phyloP scores from a whole-genome alignment of 805 yeast species.

The Kuraishia ogatae region DNA sequence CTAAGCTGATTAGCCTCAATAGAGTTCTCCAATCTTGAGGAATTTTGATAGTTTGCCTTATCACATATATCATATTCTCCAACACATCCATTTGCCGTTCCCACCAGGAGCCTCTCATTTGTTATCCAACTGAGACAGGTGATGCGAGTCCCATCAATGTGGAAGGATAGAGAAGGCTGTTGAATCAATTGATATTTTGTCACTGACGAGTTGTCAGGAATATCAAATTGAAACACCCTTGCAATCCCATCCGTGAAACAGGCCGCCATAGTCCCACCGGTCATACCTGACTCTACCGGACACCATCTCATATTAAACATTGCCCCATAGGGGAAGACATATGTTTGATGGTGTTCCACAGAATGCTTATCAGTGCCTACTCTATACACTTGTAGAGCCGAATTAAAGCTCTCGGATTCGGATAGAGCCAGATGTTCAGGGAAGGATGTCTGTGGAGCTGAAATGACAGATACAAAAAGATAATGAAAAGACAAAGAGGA shows the following conservation, averaged over 20 bases:
- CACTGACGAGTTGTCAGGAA: constrained; percentile 4
- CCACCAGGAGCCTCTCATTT: constrained; percentile 13
- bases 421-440: constrained; percentile 10
- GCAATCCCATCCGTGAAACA: constrained; percentile 19
- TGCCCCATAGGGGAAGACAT: constrained; percentile 14
- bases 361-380: constrained; percentile 5
- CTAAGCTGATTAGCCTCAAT: neutral
- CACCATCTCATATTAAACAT: constrained; percentile 19
- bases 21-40: neutral
- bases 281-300: constrained; percentile 3
- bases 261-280: constrained; percentile 10
- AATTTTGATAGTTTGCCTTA: neutral
- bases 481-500: constrained; percentile 8
- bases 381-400: constrained; percentile 16
- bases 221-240: constrained; percentile 14
- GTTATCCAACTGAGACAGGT: constrained; percentile 20
- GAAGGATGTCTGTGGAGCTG: constrained; percentile 5
- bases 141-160: constrained; percentile 11
- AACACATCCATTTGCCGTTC: constrained; percentile 18
- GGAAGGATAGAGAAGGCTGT: constrained; percentile 11
- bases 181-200: neutral
- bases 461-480: constrained; percentile 16
- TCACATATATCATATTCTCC: constrained; percentile 16
- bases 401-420: constrained; percentile 6
- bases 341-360: constrained; percentile 7